Evolutionary conservation across 2,329 filamentous ascomycete species (phyloP).

Genomic region (Leptosphaerulina australis): DNA sequence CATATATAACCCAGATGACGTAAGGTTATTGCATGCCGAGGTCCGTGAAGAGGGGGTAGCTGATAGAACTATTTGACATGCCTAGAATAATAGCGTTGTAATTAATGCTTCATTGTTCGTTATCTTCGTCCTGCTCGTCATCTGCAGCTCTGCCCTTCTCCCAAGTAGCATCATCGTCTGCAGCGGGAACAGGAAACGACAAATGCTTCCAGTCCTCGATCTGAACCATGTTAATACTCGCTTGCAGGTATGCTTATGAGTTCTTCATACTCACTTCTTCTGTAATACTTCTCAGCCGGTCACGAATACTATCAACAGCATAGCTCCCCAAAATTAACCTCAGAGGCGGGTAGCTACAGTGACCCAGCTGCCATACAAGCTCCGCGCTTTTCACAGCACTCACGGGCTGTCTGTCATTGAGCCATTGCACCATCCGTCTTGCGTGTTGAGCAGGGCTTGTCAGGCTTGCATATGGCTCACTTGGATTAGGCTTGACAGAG

Average conservation of each 20-base stretch:
- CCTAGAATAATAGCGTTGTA: neutral
- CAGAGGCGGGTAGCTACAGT: slow-evolving; percentile 92
- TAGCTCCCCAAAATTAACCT: slow-evolving; percentile 88
- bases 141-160: slow-evolving; percentile 32
- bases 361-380: slow-evolving; percentile 89
- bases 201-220: slow-evolving; percentile 40
- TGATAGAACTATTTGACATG: neutral
- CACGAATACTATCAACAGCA: slow-evolving; percentile 93
- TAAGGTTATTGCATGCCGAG: slow-evolving; percentile 29
- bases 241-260: too few species aligned
- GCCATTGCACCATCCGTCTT: slow-evolving; percentile 89
- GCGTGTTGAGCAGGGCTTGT: slow-evolving; percentile 88
- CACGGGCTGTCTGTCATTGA: slow-evolving; percentile 89
- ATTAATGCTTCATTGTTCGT: neutral
- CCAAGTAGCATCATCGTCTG: slow-evolving; percentile 28
- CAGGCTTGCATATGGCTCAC: slow-evolving; percentile 76
- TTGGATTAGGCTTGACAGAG: slow-evolving; percentile 78
- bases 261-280: slow-evolving; percentile 70
- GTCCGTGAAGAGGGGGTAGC: slow-evolving; percentile 22
- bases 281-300: slow-evolving; percentile 85
- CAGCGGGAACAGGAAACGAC: slow-evolving; percentile 28
- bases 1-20: slow-evolving; percentile 26
- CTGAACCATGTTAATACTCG: slow-evolving; percentile 11
- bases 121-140: slow-evolving; percentile 32
- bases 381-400: slow-evolving; percentile 93